Base-by-base conservation (phyloP, 163 green algal genomes). In the Scenedesmus sp. region DNA sequence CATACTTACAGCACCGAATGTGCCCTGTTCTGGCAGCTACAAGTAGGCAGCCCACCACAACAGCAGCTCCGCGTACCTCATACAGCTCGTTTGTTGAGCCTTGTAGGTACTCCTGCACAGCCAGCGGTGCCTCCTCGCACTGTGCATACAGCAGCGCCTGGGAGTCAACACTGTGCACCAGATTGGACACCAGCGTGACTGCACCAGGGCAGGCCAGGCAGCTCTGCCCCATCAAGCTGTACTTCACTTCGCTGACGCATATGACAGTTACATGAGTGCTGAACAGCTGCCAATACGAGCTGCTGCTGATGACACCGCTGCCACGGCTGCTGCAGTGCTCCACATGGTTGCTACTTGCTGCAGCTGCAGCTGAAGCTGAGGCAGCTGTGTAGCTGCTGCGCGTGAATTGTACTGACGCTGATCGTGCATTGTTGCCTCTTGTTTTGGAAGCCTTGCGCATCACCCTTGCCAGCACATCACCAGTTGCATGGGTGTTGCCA, bases 21-120 rank as follows among this genome's bases (percentile, higher is more conserved):
- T 70, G 56, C 1, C 22, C 22, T 9, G 22, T 70, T 4, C 56
- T 70, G 56, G 56, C 56, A 33, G 12, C 20, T 22, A n/a, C 56
- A n/a, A 22, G 20, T 70, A 22, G 56, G 22, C 20, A 70, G 20
- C 20, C 30, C 1, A 70, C 2, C 1, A 33, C 65, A 76, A 1
- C 26, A 76, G 65, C 30, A 40, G 30, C 65, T 76, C 2, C 1
- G 9, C 65, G 30, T 7, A 76, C 42, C 35, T 90, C 85, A 59
- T 90, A 90, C 24, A 90, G 70, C 35, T 90, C 85, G 35, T 85
- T 90, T 12, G 40, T 53, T 33, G 46, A 79, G 22, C 85, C 85
- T 10, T 85, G 46, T 35, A 90, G 85, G 70, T 90, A 90, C 70
- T 90, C 85, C 85, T 90, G 85, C 26, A 85, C 53, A 40, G 46